Evolutionary conservation across 2,329 filamentous ascomycete genomes (phyloP).

Genomic region (Xylariales sp.): DNA sequence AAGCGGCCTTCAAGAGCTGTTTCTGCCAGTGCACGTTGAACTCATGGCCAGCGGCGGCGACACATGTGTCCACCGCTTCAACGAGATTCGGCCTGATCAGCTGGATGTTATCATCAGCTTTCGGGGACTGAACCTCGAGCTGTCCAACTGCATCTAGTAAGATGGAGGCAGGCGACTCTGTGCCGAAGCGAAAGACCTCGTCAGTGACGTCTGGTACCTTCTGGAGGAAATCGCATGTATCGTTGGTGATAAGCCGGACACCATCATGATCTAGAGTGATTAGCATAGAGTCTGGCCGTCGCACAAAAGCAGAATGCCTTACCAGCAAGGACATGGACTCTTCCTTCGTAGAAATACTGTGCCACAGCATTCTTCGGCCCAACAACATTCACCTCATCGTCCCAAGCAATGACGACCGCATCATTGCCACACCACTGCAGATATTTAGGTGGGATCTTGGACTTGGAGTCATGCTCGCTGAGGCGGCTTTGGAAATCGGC

Average conservation of each 20-base stretch:
- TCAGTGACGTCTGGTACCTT: slow-evolving; percentile 83
- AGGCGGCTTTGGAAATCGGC: slow-evolving; percentile 91
- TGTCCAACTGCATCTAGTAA: slow-evolving; percentile 88
- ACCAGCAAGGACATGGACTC: slow-evolving; percentile 84
- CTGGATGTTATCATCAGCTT: slow-evolving; percentile 96
- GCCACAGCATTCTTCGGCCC: slow-evolving; percentile 74
- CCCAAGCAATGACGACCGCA: slow-evolving; percentile 90
- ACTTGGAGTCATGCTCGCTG: slow-evolving; percentile 86
- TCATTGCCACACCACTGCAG: slow-evolving; percentile 97
- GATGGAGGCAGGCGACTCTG: slow-evolving; percentile 86
- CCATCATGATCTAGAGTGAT: slow-evolving; percentile 64
- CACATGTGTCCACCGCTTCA: slow-evolving; percentile 89
- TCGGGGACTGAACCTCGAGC: slow-evolving; percentile 88
- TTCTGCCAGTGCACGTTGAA: slow-evolving; percentile 92
- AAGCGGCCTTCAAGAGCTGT: slow-evolving; percentile 89
- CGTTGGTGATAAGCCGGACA: slow-evolving; percentile 84
- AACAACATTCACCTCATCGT: slow-evolving; percentile 93
- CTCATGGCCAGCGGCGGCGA: slow-evolving; percentile 89
- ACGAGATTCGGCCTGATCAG: slow-evolving; percentile 82
- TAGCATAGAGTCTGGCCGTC: slow-evolving; percentile 9
- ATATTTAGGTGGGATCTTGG: slow-evolving; percentile 78
- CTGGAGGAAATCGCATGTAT: slow-evolving; percentile 96
- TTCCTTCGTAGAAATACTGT: slow-evolving; percentile 83
- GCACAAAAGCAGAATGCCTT: slow-evolving; percentile 25
- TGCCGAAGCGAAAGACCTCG: slow-evolving; percentile 83